Evolutionary conservation across 1,284 basidiomycete genomes (phyloP), one percentile per base, ranked within the genome.

Genomic region (Ustilago sp.): DNA sequence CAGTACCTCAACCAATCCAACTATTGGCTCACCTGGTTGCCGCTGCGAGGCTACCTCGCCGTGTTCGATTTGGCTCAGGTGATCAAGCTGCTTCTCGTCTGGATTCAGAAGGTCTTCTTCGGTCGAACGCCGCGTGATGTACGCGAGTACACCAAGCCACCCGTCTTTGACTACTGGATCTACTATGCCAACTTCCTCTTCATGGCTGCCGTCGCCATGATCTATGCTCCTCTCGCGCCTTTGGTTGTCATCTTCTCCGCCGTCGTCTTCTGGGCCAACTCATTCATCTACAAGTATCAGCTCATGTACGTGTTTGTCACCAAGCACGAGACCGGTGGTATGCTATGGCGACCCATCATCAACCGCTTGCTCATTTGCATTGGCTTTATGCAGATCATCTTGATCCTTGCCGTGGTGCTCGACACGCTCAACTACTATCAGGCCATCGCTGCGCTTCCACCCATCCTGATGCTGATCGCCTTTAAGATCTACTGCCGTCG

Each of bases 91-190:
- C 83, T 95, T 13, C 91, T 93, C 88, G 90, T 95, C 23, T 95
- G 92, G 39, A 88, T 98, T 87, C 93, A 93, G 87, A 94, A 89
- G 62, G 73, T 69, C 39, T 87, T 94, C 54, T 93, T 98, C 83
- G 94, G 95, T n/a, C 92, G 95, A 65, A 99, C 97, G 0, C 96
- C 95, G 52, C 91, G 97, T 79, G 95, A 98, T 83, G 94, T 98
- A 67, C 90, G 94, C 60, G 95, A 98, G 81, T 95, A 93, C 92
- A 98, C 96, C 7, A 93, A 95, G 85, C 96, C 96, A 17, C 93
- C 93, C 5, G 91, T 92, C 45, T 98, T 98, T 85, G 92, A 95
- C 81, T 98, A 93, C 87, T 90, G 93, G 12, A 90, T 95, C 66
- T 94, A 94, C 87, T 95, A 93, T 79, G 77, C 82, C 61, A 85